A percentile compares a stretch with the other conserved stretches of the same genome.
Evolutionary conservation across 2,329 filamentous ascomycete genomes (phyloP).

Genomic region (Colletotrichum plurivorum): DNA sequence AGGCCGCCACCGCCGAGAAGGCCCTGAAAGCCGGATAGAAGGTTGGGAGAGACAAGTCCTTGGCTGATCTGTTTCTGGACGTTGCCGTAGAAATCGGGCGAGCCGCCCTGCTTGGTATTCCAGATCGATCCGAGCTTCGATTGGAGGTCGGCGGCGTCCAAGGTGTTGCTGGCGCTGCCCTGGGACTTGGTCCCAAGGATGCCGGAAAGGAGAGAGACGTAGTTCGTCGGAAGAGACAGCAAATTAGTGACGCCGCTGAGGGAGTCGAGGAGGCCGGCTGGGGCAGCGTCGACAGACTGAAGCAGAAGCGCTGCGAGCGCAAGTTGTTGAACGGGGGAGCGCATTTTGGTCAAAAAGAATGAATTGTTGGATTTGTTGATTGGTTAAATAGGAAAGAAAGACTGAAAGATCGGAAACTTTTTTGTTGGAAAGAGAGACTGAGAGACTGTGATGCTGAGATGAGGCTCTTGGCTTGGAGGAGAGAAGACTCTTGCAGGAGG

Average conservation of each 20-base stretch:
- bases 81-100: constrained; percentile 24
- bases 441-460: not conserved
- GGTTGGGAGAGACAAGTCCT: constrained; percentile 10
- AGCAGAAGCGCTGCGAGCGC: not conserved
- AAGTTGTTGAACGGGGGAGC: not conserved
- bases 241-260: constrained; percentile 9
- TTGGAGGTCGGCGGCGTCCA: constrained; percentile 18
- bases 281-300: constrained; percentile 13
- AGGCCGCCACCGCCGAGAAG: constrained; percentile 20
- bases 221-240: constrained; percentile 24
- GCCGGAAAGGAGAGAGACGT: constrained; percentile 6
- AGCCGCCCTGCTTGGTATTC: constrained; percentile 16
- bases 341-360: not conserved
- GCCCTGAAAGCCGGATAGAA: constrained; percentile 27
- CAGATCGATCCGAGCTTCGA: constrained; percentile 30
- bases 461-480: constrained; percentile 6
- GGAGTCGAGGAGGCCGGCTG: constrained; percentile 26
- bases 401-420: not conserved
- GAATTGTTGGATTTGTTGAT: not conserved
- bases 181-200: constrained; percentile 9
- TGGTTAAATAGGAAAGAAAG: not conserved
- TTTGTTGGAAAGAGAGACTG: not conserved
- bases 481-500: not conserved
- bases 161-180: not conserved
- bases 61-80: constrained; percentile 27